Percentiles rank a stretch among this genome's conserved stretches.
Conservation (phyloP, 2,329 filamentous ascomycete genomes). For the Sclerotinia borealis region DNA sequence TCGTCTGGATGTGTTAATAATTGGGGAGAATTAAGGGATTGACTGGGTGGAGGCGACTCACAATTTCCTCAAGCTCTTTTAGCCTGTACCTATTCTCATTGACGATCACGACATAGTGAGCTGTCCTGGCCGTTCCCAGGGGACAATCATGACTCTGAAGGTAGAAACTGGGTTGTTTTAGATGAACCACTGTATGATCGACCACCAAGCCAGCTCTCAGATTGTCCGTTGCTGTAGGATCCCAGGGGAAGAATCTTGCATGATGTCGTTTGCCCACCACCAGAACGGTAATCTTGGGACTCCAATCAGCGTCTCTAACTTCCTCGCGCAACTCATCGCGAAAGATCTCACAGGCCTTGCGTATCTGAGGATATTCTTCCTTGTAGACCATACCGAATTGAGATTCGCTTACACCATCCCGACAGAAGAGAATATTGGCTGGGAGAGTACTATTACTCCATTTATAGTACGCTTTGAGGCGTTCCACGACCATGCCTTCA, state of each 20-base stretch:
- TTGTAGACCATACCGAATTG: conserved; percentile 29
- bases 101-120: background rate
- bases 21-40: background rate
- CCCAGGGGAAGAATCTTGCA: background rate
- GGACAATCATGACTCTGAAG: background rate
- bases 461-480: conserved; percentile 22
- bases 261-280: background rate
- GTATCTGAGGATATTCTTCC: conserved; percentile 30
- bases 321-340: no score
- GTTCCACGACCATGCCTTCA: conserved; percentile 14
- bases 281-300: background rate
- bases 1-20: conserved; percentile 56
- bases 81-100: conserved; percentile 45
- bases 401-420: conserved; percentile 34
- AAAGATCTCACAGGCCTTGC: conserved; percentile 5
- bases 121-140: background rate
- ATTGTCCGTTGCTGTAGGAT: conserved; percentile 13
- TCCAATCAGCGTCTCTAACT: no score
- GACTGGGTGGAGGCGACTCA: conserved; percentile 33
- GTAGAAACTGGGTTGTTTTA: background rate
- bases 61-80: conserved; percentile 54
- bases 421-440: conserved; percentile 30
- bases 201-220: background rate
- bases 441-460: conserved; percentile 28
- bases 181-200: background rate